Evolutionary conservation across 495 filamentous ascomycete species (phyloP).

Genomic region (Astrothelium subdiscretum): DNA sequence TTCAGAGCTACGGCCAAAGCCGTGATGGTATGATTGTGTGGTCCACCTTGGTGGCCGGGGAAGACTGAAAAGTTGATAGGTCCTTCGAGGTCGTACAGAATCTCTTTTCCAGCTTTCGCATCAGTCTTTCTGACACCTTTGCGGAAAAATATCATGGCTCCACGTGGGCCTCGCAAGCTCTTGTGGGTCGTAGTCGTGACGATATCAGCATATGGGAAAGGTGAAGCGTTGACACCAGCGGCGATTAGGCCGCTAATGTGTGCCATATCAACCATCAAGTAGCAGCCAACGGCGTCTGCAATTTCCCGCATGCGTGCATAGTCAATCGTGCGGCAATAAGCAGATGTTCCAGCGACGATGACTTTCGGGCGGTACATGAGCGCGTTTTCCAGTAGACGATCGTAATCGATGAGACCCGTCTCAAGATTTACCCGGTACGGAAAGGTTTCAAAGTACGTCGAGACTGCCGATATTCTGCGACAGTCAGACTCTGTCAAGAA

Average conservation of each 20-base stretch:
- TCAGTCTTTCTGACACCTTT: slow-evolving; percentile 77
- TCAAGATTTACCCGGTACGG: slow-evolving; percentile 37
- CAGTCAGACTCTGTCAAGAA: neutral
- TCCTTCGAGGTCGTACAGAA: slow-evolving; percentile 78
- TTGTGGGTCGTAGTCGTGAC: slow-evolving; percentile 99
- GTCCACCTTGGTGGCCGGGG: slow-evolving; percentile 96
- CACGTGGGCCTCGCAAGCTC: slow-evolving; percentile 84
- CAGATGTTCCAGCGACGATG: slow-evolving; percentile 87
- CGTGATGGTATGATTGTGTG: slow-evolving; percentile 98
- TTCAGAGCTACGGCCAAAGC: slow-evolving; percentile 87
- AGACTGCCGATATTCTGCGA: slow-evolving; percentile 30
- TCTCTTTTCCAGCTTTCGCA: slow-evolving; percentile 67
- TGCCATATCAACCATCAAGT: slow-evolving; percentile 93
- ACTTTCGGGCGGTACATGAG: slow-evolving; percentile 85
- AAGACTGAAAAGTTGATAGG: slow-evolving; percentile 96
- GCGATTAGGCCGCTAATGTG: slow-evolving; percentile 93
- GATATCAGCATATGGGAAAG: slow-evolving; percentile 82
- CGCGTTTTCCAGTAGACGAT: slow-evolving; percentile 74
- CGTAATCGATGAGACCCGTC: slow-evolving; percentile 91
- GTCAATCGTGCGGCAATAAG: slow-evolving; percentile 90
- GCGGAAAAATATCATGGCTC: slow-evolving; percentile 97
- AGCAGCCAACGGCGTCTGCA: slow-evolving; percentile 79
- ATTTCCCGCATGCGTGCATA: slow-evolving; percentile 81
- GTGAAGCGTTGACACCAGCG: slow-evolving; percentile 75
- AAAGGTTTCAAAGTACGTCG: slow-evolving; percentile 36